Base-by-base conservation (phyloP, 2,329 filamentous ascomycete genomes). In the Curvularia sp. region DNA sequence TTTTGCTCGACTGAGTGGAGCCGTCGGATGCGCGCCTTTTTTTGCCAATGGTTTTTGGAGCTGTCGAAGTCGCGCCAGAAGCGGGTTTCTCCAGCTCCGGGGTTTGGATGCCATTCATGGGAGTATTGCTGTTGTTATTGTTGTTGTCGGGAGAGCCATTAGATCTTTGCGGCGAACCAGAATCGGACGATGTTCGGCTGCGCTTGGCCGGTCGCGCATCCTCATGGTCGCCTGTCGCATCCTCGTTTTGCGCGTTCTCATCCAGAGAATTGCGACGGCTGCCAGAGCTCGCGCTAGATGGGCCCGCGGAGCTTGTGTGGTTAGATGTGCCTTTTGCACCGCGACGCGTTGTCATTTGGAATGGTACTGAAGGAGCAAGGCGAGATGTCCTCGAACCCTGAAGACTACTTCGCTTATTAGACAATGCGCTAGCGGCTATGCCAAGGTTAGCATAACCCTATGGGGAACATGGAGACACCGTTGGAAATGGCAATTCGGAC, bases 311-410 rank as follows among this genome's bases (percentile, higher is more conserved):
- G 62, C 70, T 76, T 52, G 68, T 71, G 55, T 72, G 70, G 58
- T 71, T 73, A 51, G 76, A 77, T 51, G 71, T 73, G 59, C 71
- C 74, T 62, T 75, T 76, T 67, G 75, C 74, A 71, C 76, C 76
- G 67, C 75, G 75, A 57, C 81, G 77, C 50, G 80, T 82, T 57
- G 78, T 82, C 81, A 83, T 83, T 71, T 81, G 80, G 68, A 81
- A 73, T 53, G 80, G 79, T 71, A 78, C 75, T 59, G 80, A 79
- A 63, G 80, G 80, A 71, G 79, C 77, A 62, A 81, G 79, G 65
- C 78, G 73, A 64, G 75, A 75, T 61, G 72, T 65, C 65, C 68
- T 76, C 57, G 60, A 66, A 65, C 68, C 67, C 59, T 68, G 70
- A 64, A 65, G 58, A 70, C 62, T 69, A 69, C 64, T 71, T 77